These are phyloP conservation scores for Cinnamomum chago DNA, from an alignment of 164 flowering plant species.

Conservation along the genomic window DNA sequence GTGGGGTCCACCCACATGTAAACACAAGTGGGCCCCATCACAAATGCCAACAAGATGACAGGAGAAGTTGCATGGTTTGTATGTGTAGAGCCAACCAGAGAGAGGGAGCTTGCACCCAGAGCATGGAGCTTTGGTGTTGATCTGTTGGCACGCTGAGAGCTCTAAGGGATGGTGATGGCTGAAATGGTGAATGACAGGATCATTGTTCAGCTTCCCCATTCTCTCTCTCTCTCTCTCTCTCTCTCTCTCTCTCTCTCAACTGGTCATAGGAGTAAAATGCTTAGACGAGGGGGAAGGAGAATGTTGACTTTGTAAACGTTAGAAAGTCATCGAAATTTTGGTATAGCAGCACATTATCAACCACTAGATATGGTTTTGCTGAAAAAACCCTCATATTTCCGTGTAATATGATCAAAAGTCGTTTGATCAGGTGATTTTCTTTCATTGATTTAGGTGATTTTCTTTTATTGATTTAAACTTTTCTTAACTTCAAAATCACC, in stretches of 20 bases:
- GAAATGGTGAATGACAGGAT: slow-evolving; percentile 21
- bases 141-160: slow-evolving; percentile 2
- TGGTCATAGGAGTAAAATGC: background rate
- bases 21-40: too few relatives aligned
- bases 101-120: slow-evolving; percentile 15
- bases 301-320: background rate
- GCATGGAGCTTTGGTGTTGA: background rate
- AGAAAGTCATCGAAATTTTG: background rate
- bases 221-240: background rate
- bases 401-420: too few relatives aligned
- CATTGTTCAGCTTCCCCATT: slow-evolving; percentile 3
- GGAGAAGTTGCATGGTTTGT: slow-evolving; percentile 19
- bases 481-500: too few relatives aligned
- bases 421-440: too few relatives aligned
- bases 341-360: background rate
- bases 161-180: slow-evolving; percentile 26
- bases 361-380: too few relatives aligned
- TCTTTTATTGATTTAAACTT: too few relatives aligned
- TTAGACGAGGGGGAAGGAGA: background rate
- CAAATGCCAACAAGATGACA: too few relatives aligned
- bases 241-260: background rate
- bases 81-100: slow-evolving; percentile 15
- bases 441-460: too few relatives aligned
- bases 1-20: too few relatives aligned
- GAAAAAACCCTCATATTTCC: too few relatives aligned